phyloP scores from a whole-genome alignment of 2,329 filamentous ascomycete genomes.

The Zopfia rhizophila region DNA sequence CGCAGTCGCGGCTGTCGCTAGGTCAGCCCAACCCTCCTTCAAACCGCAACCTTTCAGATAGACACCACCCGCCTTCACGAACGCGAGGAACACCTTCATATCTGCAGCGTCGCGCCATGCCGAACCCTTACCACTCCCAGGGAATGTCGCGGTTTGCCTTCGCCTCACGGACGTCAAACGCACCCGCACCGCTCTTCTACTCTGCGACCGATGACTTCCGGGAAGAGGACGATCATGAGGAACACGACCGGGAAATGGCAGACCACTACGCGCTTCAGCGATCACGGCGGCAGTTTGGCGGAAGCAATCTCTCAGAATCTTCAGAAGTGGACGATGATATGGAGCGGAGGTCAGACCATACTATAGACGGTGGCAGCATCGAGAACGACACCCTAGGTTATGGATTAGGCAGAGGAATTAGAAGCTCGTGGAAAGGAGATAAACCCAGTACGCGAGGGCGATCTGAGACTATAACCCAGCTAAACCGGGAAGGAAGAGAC shows the following conservation, averaged over 20 bases:
- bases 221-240: slow-evolving; percentile 92
- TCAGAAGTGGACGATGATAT: slow-evolving; percentile 80
- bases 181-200: slow-evolving; percentile 93
- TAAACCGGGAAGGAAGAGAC: slow-evolving; percentile 51
- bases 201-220: slow-evolving; percentile 89
- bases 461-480: slow-evolving; percentile 43
- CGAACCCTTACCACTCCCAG: slow-evolving; percentile 79
- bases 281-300: slow-evolving; percentile 87
- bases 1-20: slow-evolving; percentile 87
- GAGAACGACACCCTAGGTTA: slow-evolving; percentile 52
- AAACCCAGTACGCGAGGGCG: slow-evolving; percentile 54
- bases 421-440: slow-evolving; percentile 67
- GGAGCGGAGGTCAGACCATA: slow-evolving; percentile 59
- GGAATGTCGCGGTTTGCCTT: slow-evolving; percentile 80
- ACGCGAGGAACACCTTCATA: slow-evolving; percentile 61
- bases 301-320: slow-evolving; percentile 84
- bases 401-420: slow-evolving; percentile 61
- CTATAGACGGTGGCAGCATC: slow-evolving; percentile 58
- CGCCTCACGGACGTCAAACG: slow-evolving; percentile 77
- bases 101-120: slow-evolving; percentile 62
- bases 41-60: slow-evolving; percentile 59
- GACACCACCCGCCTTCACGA: slow-evolving; percentile 58
- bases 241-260: slow-evolving; percentile 89
- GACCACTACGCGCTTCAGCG: slow-evolving; percentile 92
- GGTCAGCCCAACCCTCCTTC: slow-evolving; percentile 62